A percentile compares a stretch with the other conserved stretches of the same genome.
Conservation (phyloP, 208 protist species). For the Wallacemonas collosoma region DNA sequence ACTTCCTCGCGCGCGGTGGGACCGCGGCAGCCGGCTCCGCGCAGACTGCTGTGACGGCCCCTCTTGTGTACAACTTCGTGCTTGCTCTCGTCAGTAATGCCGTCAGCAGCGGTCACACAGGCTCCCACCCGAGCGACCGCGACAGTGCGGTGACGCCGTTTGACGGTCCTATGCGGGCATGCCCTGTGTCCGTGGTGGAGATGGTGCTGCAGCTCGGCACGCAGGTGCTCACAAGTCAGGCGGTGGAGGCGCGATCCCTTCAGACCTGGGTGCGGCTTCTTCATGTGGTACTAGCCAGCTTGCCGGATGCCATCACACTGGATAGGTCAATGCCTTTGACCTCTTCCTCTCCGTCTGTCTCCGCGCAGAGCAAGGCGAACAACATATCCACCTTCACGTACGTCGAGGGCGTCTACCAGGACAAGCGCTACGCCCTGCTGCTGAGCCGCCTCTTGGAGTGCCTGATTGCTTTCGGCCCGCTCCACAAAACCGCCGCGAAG, state of each 20-base stretch:
- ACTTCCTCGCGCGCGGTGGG: not conserved
- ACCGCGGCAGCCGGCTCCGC: too few relatives aligned
- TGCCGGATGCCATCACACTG: not conserved
- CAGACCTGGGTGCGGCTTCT: slow-evolving; percentile 2
- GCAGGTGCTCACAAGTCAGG: not conserved
- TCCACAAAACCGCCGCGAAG: slow-evolving; percentile 24
- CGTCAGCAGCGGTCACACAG: not conserved
- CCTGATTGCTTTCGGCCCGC: slow-evolving; percentile 10
- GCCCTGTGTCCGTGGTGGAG: not conserved
- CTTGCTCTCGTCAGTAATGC: not conserved
- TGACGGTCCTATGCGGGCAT: not conserved
- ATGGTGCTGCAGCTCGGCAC: not conserved
- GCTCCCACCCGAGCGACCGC: too few relatives aligned
- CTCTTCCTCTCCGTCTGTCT: not conserved
- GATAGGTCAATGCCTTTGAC: too few relatives aligned
- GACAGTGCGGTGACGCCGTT: not conserved
- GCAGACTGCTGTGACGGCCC: not conserved
- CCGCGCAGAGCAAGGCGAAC: not conserved
- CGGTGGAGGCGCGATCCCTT: not conserved
- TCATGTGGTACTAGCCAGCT: not conserved
- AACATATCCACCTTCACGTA: not conserved
- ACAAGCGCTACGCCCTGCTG: slow-evolving; percentile 29
- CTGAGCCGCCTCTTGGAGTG: slow-evolving; percentile 45
- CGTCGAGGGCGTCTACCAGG: slow-evolving; percentile 20
- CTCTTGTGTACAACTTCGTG: not conserved